phyloP scores from a whole-genome alignment of 768 basidiomycete species.

The Pisolithus albus region DNA sequence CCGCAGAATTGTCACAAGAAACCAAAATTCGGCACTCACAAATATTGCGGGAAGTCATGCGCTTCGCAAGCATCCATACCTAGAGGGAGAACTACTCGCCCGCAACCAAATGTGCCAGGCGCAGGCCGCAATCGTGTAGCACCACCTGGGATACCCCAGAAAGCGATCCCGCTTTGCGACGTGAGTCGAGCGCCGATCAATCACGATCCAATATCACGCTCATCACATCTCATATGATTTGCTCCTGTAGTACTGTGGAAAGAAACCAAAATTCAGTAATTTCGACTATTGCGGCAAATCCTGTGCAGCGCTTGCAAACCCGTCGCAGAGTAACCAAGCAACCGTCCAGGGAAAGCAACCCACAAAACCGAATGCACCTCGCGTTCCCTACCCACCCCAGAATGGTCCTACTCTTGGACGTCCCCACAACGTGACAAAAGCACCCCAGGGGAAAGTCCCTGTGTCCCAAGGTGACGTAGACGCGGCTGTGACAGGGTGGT shows the following conservation, averaged over 20 bases:
- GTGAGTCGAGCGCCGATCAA: constrained; percentile 25
- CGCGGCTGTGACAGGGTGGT: constrained; percentile 1
- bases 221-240: constrained; percentile 1
- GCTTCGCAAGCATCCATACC: constrained; percentile 33
- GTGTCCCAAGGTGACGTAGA: constrained; percentile 16
- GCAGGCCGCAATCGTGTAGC: constrained; percentile 9
- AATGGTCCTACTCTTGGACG: constrained; percentile 1
- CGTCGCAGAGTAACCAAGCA: constrained; percentile 14
- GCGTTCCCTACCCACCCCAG: constrained; percentile 4
- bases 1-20: constrained; percentile 46
- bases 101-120: constrained; percentile 10
- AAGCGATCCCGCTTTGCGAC: constrained; percentile 17
- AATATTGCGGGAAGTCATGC: constrained; percentile 53
- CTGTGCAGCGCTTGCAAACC: constrained; percentile 46
- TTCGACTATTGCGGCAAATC: constrained; percentile 62
- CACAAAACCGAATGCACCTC: constrained; percentile 16
- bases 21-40: constrained; percentile 49
- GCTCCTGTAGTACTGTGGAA: constrained; percentile 38
- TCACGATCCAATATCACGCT: constrained; percentile 17
- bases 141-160: constrained; percentile 8
- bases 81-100: background rate
- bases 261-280: constrained; percentile 53
- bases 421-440: constrained; percentile 11
- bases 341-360: constrained; percentile 7
- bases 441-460: constrained; percentile 8